These are phyloP conservation scores for Phytophthora niederhauseri DNA, from an alignment of 352 stramenopile genomes.

Conservation along the genomic window DNA sequence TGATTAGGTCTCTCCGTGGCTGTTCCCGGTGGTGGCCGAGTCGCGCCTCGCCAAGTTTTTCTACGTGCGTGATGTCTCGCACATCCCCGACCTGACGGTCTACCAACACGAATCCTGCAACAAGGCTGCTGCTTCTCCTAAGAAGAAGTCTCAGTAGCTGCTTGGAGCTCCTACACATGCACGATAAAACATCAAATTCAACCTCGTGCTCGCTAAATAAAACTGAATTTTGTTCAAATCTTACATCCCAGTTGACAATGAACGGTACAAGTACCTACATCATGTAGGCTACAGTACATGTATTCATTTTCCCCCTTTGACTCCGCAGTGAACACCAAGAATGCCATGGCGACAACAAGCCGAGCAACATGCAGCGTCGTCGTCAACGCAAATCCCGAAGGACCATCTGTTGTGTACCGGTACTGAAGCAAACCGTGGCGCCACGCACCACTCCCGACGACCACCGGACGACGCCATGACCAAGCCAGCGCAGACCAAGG, in stretches of 20 bases:
- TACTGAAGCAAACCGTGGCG: constrained; percentile 16
- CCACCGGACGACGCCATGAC: constrained; percentile 15
- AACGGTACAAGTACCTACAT: neutral
- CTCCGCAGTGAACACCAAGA: neutral
- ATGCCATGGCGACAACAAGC: neutral
- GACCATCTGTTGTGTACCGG: constrained; percentile 14
- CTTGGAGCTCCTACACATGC: neutral
- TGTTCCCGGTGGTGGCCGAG: constrained; percentile 67
- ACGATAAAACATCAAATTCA: neutral
- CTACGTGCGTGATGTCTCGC: constrained; percentile 77
- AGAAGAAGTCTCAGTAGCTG: constrained; percentile 39
- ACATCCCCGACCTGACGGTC: constrained; percentile 82
- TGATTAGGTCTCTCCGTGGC: constrained; percentile 46
- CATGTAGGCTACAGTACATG: no score
- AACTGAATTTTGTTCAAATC: neutral
- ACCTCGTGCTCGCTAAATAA: neutral
- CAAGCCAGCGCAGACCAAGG: constrained; percentile 21
- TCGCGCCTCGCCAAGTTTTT: constrained; percentile 59
- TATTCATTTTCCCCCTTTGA: neutral
- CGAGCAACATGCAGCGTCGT: neutral
- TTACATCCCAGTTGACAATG: neutral
- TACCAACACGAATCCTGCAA: constrained; percentile 73
- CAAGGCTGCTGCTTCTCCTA: constrained; percentile 24
- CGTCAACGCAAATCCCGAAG: constrained; percentile 22
- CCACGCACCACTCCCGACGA: constrained; percentile 7